These are phyloP conservation scores for Aspergillus mulundensis DNA, from an alignment of 495 filamentous ascomycete genomes.

Conservation along the genomic window DNA sequence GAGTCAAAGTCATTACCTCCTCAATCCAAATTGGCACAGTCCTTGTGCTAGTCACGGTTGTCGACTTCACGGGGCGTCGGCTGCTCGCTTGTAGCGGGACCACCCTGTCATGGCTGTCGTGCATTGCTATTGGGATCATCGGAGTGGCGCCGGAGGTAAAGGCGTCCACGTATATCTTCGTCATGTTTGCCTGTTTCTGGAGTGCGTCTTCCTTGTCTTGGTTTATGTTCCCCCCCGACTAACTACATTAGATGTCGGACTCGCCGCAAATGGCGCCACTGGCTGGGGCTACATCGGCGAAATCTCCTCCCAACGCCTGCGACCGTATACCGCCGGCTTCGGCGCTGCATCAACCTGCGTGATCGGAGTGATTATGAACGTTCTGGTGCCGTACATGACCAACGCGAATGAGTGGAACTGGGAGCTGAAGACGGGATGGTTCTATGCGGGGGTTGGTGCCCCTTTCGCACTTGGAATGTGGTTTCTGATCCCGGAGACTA, in stretches of 20 bases:
- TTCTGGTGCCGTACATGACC: constrained; percentile 12
- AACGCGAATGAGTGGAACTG: constrained; percentile 13
- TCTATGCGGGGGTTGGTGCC: constrained; percentile 5
- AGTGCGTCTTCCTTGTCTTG: not conserved
- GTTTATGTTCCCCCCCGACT: no score
- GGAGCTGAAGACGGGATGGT: constrained; percentile 15
- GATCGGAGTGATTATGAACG: constrained; percentile 9
- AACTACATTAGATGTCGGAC: constrained; percentile 1
- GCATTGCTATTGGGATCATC: constrained; percentile 9
- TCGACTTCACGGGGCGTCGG: not conserved
- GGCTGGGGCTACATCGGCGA: constrained; percentile 12
- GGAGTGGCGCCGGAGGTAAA: not conserved
- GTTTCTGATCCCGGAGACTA: constrained; percentile 13
- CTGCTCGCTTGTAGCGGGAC: constrained; percentile 28
- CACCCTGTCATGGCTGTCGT: constrained; percentile 9
- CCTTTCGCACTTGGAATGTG: constrained; percentile 12
- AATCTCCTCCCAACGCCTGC: constrained; percentile 11
- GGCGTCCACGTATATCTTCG: constrained; percentile 10
- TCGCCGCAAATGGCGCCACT: constrained; percentile 11
- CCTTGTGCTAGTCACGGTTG: not conserved
- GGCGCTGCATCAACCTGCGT: constrained; percentile 7
- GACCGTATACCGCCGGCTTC: constrained; percentile 11
- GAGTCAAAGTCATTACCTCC: constrained; percentile 1
- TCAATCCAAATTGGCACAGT: constrained; percentile 7
- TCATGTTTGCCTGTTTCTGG: constrained; percentile 11